Evolutionary conservation across 495 filamentous ascomycete species (phyloP), one percentile per base, ranked within the genome.

Genomic region (Neurospora sp.): DNA sequence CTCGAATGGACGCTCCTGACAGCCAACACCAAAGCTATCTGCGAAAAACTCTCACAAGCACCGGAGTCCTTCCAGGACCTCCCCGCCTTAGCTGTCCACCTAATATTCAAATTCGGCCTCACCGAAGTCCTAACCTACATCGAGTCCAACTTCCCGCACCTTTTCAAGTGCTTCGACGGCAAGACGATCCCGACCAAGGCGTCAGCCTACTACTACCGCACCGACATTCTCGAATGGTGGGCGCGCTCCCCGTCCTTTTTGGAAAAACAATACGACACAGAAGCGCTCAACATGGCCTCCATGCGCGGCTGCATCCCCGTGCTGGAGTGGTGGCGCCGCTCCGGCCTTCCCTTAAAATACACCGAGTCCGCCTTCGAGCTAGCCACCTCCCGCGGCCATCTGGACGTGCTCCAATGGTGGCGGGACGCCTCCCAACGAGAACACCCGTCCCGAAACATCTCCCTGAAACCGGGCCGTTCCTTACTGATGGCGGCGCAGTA

Each of bases 381-480:
- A 66, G 94, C 94, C 31, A 93, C 89, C 73, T 89, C 89, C 3
- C 91, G 93, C 79, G 93, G 94, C 37, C 92, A 93, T 72, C 84
- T 97, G n/a, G 82, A 86, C 0, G 93, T 97, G 8, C 86, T 98
- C 0, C 90, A 96, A 75, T 98, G 94, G 94, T 98, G 94, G 94
- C 92, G 92, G 74, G 82, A 88, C 69, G 88, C 91, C 0, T 88
- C 82, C 27, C 74, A 82, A 39, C 80, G 54, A 6, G 54, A 80
- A 71, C 78, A 84, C 73, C 78, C 82, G 39, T 72, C 74, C 38
- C 54, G 54, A 1, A 66, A 66, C 54, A 82, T 87, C 76, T 70
- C 79, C 0, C 85, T 95, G 11, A 93, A 93, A 80, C 90, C 93
- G 0, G 93, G 93, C 40, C 92, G 94, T 77, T 91, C 92, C 38